Evolutionary conservation across 179 eudicot genomes (phyloP), one percentile per base, ranked within the genome.

Genomic region (Beta corolliflora): DNA sequence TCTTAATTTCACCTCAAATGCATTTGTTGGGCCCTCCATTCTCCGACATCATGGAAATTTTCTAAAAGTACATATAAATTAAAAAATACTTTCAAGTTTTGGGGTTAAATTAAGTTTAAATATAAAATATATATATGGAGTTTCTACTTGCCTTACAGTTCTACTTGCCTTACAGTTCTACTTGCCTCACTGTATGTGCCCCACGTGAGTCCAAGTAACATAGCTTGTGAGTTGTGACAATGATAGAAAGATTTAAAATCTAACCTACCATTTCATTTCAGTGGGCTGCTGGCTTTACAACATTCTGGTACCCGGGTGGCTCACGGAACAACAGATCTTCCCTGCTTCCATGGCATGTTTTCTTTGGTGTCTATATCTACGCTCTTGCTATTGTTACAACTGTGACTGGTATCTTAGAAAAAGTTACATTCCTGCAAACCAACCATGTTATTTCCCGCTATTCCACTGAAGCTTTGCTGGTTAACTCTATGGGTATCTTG

Each of bases 281-380:
- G 97, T 92, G 94, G 97, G 91, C 88, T 65, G 87, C 87, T 88
- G 98, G 99, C 76, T 95, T 94, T 87, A 83, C 84, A 67, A 91
- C 97, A 23, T 95, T 88, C 73, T 94, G 97, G 97, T 95, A 94
- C 77, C 99, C 99, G 0, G 98, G 99, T 79, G 97, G 99, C 83
- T 89, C 94, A 25, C 89, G 92, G 83, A 91, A 83, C 87, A 90
- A 87, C 87, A 86, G 97, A 85, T 80, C 85, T 8, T 89, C 82
- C 78, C 86, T 94, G 16, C 79, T 91, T 71, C 94, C 97, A 18
- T 95, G 99, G 99, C 99, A 95, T 80, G 92, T 90, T 11, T 92
- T 89, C 85, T 84, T 95, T 0, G 98, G 99, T 29, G 83, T 92
- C 44, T 95, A 91, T 75, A 95, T 94, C 13, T 94, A 95, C 67